phyloP scores from a whole-genome alignment of 768 basidiomycete genomes.

The Xerocomus potaroensis region DNA sequence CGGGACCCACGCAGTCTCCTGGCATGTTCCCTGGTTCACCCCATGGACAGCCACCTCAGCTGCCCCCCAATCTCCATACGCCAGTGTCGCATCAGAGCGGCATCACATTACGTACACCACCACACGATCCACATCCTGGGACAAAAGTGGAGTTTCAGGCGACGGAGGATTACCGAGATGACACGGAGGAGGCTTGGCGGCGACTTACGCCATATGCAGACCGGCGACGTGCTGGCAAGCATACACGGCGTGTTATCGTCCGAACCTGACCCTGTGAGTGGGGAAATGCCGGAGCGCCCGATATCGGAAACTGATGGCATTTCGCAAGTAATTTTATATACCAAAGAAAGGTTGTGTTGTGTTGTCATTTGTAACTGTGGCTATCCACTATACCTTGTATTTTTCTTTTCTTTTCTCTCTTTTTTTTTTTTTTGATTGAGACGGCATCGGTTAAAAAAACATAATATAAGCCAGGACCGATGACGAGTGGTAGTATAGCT shows the following conservation, averaged over 20 bases:
- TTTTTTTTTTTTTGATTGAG: too few relatives aligned
- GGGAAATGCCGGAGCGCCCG: too few relatives aligned
- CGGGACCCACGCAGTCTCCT: constrained; percentile 25
- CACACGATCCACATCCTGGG: constrained; percentile 41
- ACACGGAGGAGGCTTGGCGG: constrained; percentile 68
- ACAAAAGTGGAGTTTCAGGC: constrained; percentile 29
- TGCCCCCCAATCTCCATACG: constrained; percentile 32
- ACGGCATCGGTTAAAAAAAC: too few relatives aligned
- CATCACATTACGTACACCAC: constrained; percentile 41
- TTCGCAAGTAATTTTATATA: constrained; percentile 2
- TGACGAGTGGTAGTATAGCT: too few relatives aligned
- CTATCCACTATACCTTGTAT: too few relatives aligned
- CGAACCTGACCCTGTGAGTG: constrained; percentile 34
- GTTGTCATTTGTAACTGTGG: too few relatives aligned
- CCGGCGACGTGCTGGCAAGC: constrained; percentile 74
- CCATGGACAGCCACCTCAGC: constrained; percentile 31
- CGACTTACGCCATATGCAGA: constrained; percentile 70
- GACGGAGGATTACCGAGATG: constrained; percentile 49
- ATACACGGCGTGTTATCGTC: constrained; percentile 70
- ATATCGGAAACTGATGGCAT: too few relatives aligned
- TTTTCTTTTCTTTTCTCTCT: too few relatives aligned
- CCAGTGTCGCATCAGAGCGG: too few relatives aligned
- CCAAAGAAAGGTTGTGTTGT: too few relatives aligned
- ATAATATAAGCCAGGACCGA: too few relatives aligned
- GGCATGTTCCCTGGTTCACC: constrained; percentile 28